Base-by-base conservation (phyloP, 441 rosid species). In the Brassica balearica region DNA sequence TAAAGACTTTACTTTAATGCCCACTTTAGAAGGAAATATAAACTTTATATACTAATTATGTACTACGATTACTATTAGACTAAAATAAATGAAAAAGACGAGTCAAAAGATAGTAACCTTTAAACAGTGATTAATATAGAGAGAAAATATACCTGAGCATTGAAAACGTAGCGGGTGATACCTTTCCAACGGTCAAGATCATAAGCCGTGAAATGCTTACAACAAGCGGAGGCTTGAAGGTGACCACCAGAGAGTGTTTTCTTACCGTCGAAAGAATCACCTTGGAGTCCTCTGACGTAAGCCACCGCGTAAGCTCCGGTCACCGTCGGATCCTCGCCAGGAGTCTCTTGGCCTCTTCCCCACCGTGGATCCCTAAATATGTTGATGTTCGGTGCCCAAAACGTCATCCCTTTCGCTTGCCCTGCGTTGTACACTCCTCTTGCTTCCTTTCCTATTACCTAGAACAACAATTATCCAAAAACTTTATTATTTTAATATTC, bases 341-440 rank as follows among this genome's bases (percentile, higher is more conserved):
- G 96, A 27, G 97, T 92, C 72, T 93, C 94, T 77, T 93, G 98
- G 63, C 98, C 97, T 86, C 98, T 87, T 12, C 98, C 98, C 96
- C 97, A 94, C 80, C 98, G 89, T 53, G 95, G 98, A 69, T 92
- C 97, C 71, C 97, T 86, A 43, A 84, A 94, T 68, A 94, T 88
- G 86, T 94, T 92, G 14, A 94, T 91, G 73, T 94, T 94, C 0
- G 98, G 98, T 71, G 98, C 87, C 98, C 98, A 91, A 80, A 89
- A 92, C 64, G 92, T 90, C 89, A 91, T 82, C 8, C 96, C 92
- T 6, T 34, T 85, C 0, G 94, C 96, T 83, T 85, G 86, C 8
- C 97, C 98, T 10, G 85, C 92, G 63, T 93, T 90, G 77, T 93
- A 91, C 58, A 91, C 58, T 19, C 88, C 98, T 72, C 97, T 87